Percentiles rank a stretch among this genome's conserved stretches.
These are phyloP conservation scores for Thinopyrum elongatum DNA, from an alignment of 176 grass and related monocot genomes.

Conservation along the genomic window DNA sequence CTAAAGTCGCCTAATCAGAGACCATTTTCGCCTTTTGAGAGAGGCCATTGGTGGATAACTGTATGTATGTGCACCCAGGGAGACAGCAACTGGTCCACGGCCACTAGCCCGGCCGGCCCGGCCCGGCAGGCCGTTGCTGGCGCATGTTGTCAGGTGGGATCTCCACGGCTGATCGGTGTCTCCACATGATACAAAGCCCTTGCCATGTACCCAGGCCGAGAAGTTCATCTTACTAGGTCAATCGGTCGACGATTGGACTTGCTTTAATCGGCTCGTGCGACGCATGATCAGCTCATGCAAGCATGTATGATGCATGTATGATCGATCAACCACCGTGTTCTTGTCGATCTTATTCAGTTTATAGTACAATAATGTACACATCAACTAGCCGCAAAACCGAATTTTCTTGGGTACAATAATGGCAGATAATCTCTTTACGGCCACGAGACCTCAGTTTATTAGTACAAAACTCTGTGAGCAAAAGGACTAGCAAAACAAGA, in stretches of 20 bases:
- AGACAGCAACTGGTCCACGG: background rate
- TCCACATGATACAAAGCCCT: background rate
- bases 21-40: conserved; percentile 6
- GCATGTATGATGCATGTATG: background rate
- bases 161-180: background rate
- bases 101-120: background rate
- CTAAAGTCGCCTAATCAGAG: background rate
- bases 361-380: background rate
- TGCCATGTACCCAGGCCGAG: background rate
- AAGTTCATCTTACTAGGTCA: background rate
- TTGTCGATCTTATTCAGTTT: background rate
- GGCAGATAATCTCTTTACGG: background rate
- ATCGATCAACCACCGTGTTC: background rate
- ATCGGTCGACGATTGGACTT: background rate
- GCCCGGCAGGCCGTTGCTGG: background rate
- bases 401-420: background rate
- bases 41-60: conserved; percentile 3
- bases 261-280: background rate
- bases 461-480: background rate
- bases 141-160: background rate
- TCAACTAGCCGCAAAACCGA: background rate
- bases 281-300: background rate
- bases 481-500: background rate
- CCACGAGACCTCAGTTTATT: background rate
- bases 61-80: conserved; percentile 16